Evolutionary conservation across 345 rosid genomes (phyloP).

Genomic region (Angophora floribunda): DNA sequence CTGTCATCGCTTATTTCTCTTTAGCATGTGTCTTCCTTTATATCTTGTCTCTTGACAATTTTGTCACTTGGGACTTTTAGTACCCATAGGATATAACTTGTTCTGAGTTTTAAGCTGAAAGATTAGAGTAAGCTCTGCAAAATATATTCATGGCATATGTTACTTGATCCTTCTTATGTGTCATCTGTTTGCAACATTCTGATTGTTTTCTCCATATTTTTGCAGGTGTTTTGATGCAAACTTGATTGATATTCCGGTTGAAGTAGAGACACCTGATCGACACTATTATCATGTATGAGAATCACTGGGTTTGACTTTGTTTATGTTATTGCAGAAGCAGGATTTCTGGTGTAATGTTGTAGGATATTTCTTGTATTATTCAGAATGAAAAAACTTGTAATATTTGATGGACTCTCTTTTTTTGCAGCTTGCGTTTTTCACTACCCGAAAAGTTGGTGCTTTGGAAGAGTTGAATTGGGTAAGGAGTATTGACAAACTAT

Average conservation of each 20-base stretch:
- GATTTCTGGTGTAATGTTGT: not conserved
- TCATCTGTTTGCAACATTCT: not conserved
- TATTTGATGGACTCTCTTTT: not conserved
- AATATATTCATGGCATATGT: not conserved
- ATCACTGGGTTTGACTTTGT: not conserved
- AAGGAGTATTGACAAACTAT: constrained; percentile 6
- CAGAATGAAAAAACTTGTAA: not conserved
- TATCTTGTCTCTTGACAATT: not conserved
- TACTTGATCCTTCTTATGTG: not conserved
- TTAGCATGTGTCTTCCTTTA: not conserved
- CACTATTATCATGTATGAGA: constrained; percentile 75
- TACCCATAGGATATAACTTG: not conserved
- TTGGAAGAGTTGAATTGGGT: constrained; percentile 93
- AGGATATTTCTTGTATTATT: not conserved
- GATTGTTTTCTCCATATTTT: not conserved
- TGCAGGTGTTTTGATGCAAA: constrained; percentile 73
- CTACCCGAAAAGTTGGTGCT: constrained; percentile 51
- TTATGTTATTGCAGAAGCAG: not conserved
- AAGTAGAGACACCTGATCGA: constrained; percentile 63
- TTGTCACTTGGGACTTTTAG: not conserved
- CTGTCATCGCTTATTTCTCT: not conserved
- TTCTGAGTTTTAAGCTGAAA: not conserved
- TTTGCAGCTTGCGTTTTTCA: constrained; percentile 76
- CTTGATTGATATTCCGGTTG: constrained; percentile 82
- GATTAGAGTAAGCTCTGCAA: not conserved